Percentiles rank a stretch among this genome's conserved stretches.
Conservation (phyloP, 768 basidiomycete genomes). For the Boletus subparvulus region DNA sequence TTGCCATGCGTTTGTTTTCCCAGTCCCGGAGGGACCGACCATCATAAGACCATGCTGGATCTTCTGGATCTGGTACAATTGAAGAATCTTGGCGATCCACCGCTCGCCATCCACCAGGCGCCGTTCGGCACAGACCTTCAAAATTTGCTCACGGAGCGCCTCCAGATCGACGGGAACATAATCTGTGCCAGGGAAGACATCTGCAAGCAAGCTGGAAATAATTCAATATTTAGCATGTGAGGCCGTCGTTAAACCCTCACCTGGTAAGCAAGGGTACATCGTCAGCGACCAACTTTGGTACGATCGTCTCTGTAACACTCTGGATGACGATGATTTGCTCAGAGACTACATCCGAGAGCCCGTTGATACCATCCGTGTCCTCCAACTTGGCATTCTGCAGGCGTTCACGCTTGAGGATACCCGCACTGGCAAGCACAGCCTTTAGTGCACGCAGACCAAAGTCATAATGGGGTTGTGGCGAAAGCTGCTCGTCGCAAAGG, state of each 20-base stretch:
- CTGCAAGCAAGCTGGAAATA: slow-evolving; percentile 72
- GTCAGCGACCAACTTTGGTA: slow-evolving; percentile 95
- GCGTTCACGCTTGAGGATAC: slow-evolving; percentile 94
- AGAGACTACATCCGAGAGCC: slow-evolving; percentile 68
- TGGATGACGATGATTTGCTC: slow-evolving; percentile 98
- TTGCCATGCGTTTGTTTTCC: slow-evolving; percentile 97
- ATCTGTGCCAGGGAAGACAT: slow-evolving; percentile 96
- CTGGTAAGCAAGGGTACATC: slow-evolving; percentile 94
- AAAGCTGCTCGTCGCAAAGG: slow-evolving; percentile 95
- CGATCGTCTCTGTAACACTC: slow-evolving; percentile 97
- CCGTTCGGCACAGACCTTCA: slow-evolving; percentile 82
- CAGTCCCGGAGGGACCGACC: slow-evolving; percentile 96
- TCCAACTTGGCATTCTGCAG: slow-evolving; percentile 49
- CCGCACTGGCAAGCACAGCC: slow-evolving; percentile 93
- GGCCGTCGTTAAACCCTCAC: slow-evolving; percentile 41
- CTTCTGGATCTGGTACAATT: slow-evolving; percentile 98
- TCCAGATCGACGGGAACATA: slow-evolving; percentile 89
- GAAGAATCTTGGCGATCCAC: slow-evolving; percentile 95
- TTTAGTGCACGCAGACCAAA: slow-evolving; percentile 98
- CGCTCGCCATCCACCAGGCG: slow-evolving; percentile 83
- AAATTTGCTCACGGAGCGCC: slow-evolving; percentile 79
- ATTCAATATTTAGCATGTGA: neutral
- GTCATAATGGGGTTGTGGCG: slow-evolving; percentile 97
- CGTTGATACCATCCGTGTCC: slow-evolving; percentile 43
- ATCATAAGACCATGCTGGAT: slow-evolving; percentile 99